Base-by-base conservation (phyloP, 495 filamentous ascomycete species). In the Daldinia grandis region DNA sequence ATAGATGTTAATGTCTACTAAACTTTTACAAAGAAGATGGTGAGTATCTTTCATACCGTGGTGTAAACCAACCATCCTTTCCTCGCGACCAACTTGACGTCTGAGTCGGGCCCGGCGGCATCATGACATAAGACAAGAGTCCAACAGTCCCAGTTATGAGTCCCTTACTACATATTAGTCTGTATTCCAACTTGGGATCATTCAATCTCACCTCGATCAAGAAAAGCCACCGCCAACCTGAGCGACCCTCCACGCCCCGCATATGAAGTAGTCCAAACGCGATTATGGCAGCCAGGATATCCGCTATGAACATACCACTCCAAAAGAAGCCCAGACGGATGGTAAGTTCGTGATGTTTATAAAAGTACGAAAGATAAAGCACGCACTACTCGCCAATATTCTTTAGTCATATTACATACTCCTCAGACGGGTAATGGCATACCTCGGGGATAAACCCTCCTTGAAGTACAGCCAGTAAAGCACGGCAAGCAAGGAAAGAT, bases 221-320 rank as follows among this genome's bases (percentile, higher is more conserved):
- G 63, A 92, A 93, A n/a, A 93, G 83, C 79, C 89, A 92, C 56
- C 90, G 82, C 92, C 92, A 95, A 10, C 92, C 92, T 2, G 86
- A 83, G 10, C 80, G 80, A 2, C 87, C 89, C 14, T 86, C 72
- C 14, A 84, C 76, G 4, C 86, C 84, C 8, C 88, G 80, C 69
- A 95, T 85, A 53, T 89, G 91, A 5, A 94, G 80, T 31, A 94
- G 82, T 0, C 90, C 92, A 69, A 86, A 92, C 1, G 91, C 92
- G 5, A 94, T 77, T 51, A 94, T 88, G 0, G 90, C 86, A 10
- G 88, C 84, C 25, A 92, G 62, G 47, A 94, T 92, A 31, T 86
- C 80, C 0, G 92, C 91, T 1, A 81, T 72, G 44, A 85, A 81
- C 77, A 90, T 90, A n/a, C 89, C 85, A 0, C 87, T 86, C 92